A percentile compares a stretch with the other conserved stretches of the same genome.
Conservation (phyloP, 2,329 filamentous ascomycete species). For the Aspergillus phoenicis region DNA sequence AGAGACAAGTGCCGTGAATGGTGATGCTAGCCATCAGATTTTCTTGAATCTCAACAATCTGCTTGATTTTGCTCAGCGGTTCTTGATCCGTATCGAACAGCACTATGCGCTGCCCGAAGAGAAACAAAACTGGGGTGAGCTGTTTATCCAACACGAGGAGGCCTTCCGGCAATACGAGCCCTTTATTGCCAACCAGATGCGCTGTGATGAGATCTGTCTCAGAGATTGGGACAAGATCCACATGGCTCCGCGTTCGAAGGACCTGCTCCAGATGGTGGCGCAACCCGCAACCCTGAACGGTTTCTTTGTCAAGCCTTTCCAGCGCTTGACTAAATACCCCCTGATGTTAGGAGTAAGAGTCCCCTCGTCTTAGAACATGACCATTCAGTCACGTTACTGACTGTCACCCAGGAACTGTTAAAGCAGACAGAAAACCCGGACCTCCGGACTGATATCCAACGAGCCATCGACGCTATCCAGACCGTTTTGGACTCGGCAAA, state of each 20-base stretch:
- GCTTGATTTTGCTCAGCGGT: constrained; percentile 91
- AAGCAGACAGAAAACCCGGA: constrained; percentile 79
- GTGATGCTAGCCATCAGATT: constrained; percentile 89
- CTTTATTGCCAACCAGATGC: constrained; percentile 95
- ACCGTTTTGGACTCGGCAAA: constrained; percentile 83
- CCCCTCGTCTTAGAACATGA: constrained; percentile 3
- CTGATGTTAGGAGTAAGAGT: constrained; percentile 74
- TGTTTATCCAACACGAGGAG: constrained; percentile 83
- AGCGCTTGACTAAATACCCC: constrained; percentile 92
- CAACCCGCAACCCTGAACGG: constrained; percentile 86
- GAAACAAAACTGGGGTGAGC: constrained; percentile 89
- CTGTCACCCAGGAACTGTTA: constrained; percentile 67
- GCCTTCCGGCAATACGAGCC: constrained; percentile 92
- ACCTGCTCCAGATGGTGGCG: constrained; percentile 73
- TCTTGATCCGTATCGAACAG: constrained; percentile 93
- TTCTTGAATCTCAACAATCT: constrained; percentile 96
- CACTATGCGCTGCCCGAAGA: constrained; percentile 79
- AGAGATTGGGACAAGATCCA: constrained; percentile 85
- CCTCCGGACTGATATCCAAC: constrained; percentile 70
- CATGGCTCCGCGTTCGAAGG: constrained; percentile 65
- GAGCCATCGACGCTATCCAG: constrained; percentile 79
- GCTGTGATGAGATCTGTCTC: constrained; percentile 81
- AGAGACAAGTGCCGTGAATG: constrained; percentile 81
- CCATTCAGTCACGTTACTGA: background rate
- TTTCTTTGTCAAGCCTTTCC: constrained; percentile 95